Evolutionary conservation across 306 rosid genomes (phyloP).

Genomic region (Quercus gilva): DNA sequence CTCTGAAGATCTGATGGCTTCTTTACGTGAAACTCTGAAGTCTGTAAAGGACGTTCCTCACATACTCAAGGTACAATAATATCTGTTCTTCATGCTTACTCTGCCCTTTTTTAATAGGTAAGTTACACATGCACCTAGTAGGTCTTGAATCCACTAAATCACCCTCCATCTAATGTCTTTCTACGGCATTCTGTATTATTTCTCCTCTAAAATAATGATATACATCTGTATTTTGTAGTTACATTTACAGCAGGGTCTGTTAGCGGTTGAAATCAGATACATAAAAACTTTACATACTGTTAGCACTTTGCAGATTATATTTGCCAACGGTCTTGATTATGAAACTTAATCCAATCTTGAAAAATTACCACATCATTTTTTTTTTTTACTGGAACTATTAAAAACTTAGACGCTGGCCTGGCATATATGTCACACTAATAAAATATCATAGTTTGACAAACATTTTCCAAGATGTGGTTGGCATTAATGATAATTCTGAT

Average conservation of each 20-base stretch:
- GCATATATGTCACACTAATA: background rate
- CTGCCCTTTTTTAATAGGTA: too few relatives aligned
- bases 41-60: conserved; percentile 85
- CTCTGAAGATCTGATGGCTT: conserved; percentile 71
- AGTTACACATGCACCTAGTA: too few relatives aligned
- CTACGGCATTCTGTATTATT: conserved; percentile 14
- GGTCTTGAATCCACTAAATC: too few relatives aligned
- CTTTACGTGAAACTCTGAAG: conserved; percentile 78
- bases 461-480: background rate
- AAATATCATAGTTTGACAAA: background rate
- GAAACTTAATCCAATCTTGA: conserved; percentile 4
- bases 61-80: conserved; percentile 67
- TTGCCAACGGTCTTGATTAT: background rate
- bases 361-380: background rate
- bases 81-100: conserved; percentile 8
- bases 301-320: background rate
- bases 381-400: background rate
- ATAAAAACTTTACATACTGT: conserved; percentile 4
- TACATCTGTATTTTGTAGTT: conserved; percentile 23
- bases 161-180: background rate
- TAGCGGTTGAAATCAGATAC: conserved; percentile 8
- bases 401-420: background rate
- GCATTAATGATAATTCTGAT: conserved; percentile 15
- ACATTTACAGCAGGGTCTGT: background rate
- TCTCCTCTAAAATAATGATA: conserved; percentile 1